Evolutionary conservation across 2,329 filamentous ascomycete genomes (phyloP).

Genomic region (Curvularia sp.): DNA sequence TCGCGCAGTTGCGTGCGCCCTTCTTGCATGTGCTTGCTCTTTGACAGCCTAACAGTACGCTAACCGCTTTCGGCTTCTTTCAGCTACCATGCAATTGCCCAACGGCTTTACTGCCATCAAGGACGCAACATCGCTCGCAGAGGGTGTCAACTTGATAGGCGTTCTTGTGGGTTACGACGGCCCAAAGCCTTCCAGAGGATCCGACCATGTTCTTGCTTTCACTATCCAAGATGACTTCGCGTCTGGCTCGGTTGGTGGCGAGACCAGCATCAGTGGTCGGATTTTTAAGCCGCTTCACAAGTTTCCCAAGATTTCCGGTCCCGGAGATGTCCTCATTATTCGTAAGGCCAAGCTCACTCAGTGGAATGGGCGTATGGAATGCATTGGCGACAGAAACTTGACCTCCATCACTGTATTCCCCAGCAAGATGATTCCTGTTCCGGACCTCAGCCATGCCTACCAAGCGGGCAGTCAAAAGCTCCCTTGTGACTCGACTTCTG

Average conservation of each 20-base stretch:
- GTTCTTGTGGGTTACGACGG: slow-evolving; percentile 71
- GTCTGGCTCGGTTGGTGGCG: slow-evolving; percentile 18
- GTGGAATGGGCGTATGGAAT: slow-evolving; percentile 31
- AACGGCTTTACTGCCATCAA: slow-evolving; percentile 56
- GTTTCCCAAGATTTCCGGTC: slow-evolving; percentile 56
- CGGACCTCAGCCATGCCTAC: slow-evolving; percentile 29
- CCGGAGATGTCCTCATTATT: slow-evolving; percentile 71
- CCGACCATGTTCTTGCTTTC: slow-evolving; percentile 57
- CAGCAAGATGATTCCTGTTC: slow-evolving; percentile 26
- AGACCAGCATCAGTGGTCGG: slow-evolving; percentile 33
- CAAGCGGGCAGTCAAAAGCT: slow-evolving; percentile 28
- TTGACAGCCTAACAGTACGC: slow-evolving; percentile 13
- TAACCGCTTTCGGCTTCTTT: slow-evolving; percentile 24
- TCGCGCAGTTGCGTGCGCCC: background rate
- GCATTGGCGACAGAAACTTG: background rate
- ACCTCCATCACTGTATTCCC: slow-evolving; percentile 29
- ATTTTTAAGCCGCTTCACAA: slow-evolving; percentile 32
- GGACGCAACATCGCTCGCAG: slow-evolving; percentile 44
- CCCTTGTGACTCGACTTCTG: slow-evolving; percentile 10
- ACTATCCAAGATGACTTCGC: slow-evolving; percentile 51
- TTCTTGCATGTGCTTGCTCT: slow-evolving; percentile 1
- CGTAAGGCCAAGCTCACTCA: slow-evolving; percentile 44
- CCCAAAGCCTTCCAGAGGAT: slow-evolving; percentile 59
- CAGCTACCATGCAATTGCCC: slow-evolving; percentile 27
- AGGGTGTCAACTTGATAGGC: slow-evolving; percentile 68